phyloP scores from a whole-genome alignment of 2,329 filamentous ascomycete species.

The Neopestalotiopsis clavispora region DNA sequence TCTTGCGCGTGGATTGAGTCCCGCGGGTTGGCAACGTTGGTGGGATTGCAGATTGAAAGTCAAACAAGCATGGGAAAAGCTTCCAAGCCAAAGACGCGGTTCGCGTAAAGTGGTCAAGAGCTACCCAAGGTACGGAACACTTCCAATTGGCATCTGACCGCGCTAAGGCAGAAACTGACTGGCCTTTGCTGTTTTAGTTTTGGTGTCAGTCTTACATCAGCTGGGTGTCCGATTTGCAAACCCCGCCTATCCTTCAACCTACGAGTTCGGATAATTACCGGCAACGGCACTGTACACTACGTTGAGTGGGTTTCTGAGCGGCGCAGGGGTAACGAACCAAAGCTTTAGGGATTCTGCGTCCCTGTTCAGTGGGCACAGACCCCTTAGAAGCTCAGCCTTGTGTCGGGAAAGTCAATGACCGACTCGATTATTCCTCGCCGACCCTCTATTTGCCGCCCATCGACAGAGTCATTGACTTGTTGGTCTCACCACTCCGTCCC shows the following conservation, averaged over 20 bases:
- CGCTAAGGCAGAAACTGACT: neutral
- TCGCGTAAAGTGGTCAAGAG: constrained; percentile 32
- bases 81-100: constrained; percentile 27
- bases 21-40: neutral
- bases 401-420: neutral
- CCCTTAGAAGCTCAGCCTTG: constrained; percentile 6
- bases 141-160: constrained; percentile 2
- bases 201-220: neutral
- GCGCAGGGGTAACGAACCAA: too few relatives aligned
- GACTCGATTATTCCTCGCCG: constrained; percentile 4
- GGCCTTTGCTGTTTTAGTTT: neutral
- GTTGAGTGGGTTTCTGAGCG: too few relatives aligned
- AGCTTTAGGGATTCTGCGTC: too few relatives aligned
- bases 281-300: neutral
- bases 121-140: neutral
- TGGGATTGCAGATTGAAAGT: constrained; percentile 9
- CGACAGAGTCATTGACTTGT: neutral
- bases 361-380: neutral
- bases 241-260: too few relatives aligned
- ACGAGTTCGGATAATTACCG: neutral
- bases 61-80: constrained; percentile 1
- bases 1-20: neutral
- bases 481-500: neutral
- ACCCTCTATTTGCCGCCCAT: constrained; percentile 10
- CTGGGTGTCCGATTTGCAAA: neutral